These are phyloP conservation scores for Pythium volutum DNA, from an alignment of 352 stramenopile genomes.

Conservation along the genomic window DNA sequence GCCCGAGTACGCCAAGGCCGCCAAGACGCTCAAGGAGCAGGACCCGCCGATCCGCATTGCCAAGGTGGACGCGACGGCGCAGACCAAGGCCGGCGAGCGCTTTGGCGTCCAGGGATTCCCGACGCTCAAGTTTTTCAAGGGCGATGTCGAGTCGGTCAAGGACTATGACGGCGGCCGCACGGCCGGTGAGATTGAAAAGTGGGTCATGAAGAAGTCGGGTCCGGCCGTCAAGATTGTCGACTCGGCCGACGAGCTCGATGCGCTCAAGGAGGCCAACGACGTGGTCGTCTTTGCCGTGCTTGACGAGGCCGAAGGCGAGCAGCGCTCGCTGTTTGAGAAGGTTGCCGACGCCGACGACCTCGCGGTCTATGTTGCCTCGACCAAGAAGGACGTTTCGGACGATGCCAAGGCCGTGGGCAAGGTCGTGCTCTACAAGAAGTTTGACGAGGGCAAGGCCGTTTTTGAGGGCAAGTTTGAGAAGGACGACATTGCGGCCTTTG, in stretches of 20 bases:
- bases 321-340: slow-evolving; percentile 69
- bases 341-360: slow-evolving; percentile 71
- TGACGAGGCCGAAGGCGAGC: slow-evolving; percentile 70
- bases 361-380: slow-evolving; percentile 76
- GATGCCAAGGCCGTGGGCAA: slow-evolving; percentile 55
- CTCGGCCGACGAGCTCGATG: slow-evolving; percentile 62
- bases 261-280: slow-evolving; percentile 80
- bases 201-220: slow-evolving; percentile 91
- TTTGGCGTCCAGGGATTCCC: slow-evolving; percentile 90
- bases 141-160: slow-evolving; percentile 72
- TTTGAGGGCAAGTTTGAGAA: slow-evolving; percentile 76
- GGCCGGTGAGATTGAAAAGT: slow-evolving; percentile 85
- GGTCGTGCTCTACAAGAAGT: slow-evolving; percentile 86
- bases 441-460: slow-evolving; percentile 80
- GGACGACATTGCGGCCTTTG: slow-evolving; percentile 57
- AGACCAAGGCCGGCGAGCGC: slow-evolving; percentile 52
- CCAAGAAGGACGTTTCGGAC: slow-evolving; percentile 54
- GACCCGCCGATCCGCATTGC: slow-evolving; percentile 87
- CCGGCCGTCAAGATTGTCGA: slow-evolving; percentile 83
- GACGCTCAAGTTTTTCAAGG: slow-evolving; percentile 93
- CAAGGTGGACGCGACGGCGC: slow-evolving; percentile 76
- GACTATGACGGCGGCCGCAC: slow-evolving; percentile 88
- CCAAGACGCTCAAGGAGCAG: slow-evolving; percentile 69
- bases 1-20: slow-evolving; percentile 87
- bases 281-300: slow-evolving; percentile 86